These are phyloP conservation scores for Malus sieversii DNA, from an alignment of 306 rosid genomes.

Conservation along the genomic window DNA sequence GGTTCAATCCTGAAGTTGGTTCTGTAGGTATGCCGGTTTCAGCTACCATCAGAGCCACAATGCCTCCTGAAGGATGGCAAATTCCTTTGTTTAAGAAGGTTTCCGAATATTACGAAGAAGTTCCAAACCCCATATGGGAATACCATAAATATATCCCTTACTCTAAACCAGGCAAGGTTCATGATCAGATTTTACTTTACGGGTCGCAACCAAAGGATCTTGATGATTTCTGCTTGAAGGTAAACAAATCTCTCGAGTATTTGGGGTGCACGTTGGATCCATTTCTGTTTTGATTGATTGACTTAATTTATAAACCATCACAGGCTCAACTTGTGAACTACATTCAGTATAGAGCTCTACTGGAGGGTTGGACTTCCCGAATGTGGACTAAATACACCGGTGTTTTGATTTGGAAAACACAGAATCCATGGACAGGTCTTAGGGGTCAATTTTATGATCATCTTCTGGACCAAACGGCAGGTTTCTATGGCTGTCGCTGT, in stretches of 20 bases:
- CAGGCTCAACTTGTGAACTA: slow-evolving; percentile 94
- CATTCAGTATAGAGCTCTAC: slow-evolving; percentile 86
- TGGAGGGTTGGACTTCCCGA: slow-evolving; percentile 84
- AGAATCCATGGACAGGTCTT: slow-evolving; percentile 96
- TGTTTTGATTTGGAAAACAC: slow-evolving; percentile 91
- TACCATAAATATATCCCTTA: slow-evolving; percentile 92
- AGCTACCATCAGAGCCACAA: slow-evolving; percentile 84
- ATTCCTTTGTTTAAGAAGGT: slow-evolving; percentile 72
- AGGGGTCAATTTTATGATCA: slow-evolving; percentile 95
- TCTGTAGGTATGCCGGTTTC: slow-evolving; percentile 88
- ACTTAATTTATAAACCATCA: slow-evolving; percentile 11
- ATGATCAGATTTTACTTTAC: slow-evolving; percentile 78
- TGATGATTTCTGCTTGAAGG: slow-evolving; percentile 87
- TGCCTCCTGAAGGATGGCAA: slow-evolving; percentile 86
- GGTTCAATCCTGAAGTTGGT: slow-evolving; percentile 98
- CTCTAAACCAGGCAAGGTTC: slow-evolving; percentile 76
- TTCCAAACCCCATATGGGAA: slow-evolving; percentile 90
- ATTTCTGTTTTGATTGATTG: slow-evolving; percentile 1
- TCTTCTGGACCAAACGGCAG: slow-evolving; percentile 91
- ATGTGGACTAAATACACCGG: slow-evolving; percentile 98
- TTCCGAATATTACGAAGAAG: slow-evolving; percentile 65
- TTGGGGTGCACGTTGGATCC: slow-evolving; percentile 7
- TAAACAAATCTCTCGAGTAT: slow-evolving; percentile 22
- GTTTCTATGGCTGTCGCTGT: slow-evolving; percentile 83
- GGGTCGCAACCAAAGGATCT: slow-evolving; percentile 64